phyloP scores from a whole-genome alignment of 2,329 filamentous ascomycete genomes.

The Metarhizium robertsii region DNA sequence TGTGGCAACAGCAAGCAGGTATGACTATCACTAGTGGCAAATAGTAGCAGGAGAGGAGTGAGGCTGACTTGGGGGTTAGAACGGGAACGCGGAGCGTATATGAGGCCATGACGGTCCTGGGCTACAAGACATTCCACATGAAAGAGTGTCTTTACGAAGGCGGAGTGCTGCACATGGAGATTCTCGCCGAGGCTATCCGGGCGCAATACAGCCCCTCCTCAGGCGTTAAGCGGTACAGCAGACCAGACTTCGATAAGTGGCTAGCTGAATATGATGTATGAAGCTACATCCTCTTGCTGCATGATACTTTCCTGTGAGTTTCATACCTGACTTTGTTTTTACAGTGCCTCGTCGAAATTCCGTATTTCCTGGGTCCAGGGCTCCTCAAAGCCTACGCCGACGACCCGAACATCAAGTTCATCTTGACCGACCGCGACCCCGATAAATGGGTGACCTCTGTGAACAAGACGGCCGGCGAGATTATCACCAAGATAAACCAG shows the following conservation, averaged over 20 bases:
- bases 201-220: slow-evolving; percentile 17
- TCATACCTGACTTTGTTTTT: too few species aligned
- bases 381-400: slow-evolving; percentile 15
- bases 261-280: slow-evolving; percentile 28
- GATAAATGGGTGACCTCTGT: slow-evolving; percentile 21
- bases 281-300: background rate
- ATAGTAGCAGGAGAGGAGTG: background rate
- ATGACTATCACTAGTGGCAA: too few species aligned
- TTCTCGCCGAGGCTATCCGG: slow-evolving; percentile 20
- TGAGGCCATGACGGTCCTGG: slow-evolving; percentile 21
- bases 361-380: slow-evolving; percentile 20
- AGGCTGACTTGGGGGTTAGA: slow-evolving; percentile 10
- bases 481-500: background rate
- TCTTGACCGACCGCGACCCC: slow-evolving; percentile 24
- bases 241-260: slow-evolving; percentile 29
- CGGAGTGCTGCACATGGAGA: slow-evolving; percentile 10
- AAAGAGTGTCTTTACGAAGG: slow-evolving; percentile 15
- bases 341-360: slow-evolving; percentile 10
- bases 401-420: slow-evolving; percentile 26
- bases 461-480: slow-evolving; percentile 14
- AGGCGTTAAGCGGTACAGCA: slow-evolving; percentile 1
- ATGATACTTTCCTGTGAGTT: too few species aligned
- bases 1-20: slow-evolving; percentile 28
- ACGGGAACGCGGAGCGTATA: slow-evolving; percentile 20
- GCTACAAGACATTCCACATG: slow-evolving; percentile 28